A percentile compares a stretch with the other conserved stretches of the same genome.
Conservation (phyloP, 495 filamentous ascomycete species). For the Corynascus novoguineensis region DNA sequence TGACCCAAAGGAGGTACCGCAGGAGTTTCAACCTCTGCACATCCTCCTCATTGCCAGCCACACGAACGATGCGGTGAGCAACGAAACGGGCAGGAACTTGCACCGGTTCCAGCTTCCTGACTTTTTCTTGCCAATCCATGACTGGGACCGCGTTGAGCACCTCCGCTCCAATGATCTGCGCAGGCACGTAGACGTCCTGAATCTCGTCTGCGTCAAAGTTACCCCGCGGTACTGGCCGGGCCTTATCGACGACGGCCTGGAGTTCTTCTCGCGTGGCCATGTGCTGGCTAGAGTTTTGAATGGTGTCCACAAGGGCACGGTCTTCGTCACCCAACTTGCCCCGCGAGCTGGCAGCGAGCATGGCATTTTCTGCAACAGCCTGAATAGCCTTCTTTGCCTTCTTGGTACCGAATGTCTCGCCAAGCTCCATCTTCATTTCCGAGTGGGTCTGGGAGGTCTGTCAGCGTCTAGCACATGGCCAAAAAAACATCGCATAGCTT, state of each 20-base stretch:
- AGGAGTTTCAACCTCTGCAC: constrained; percentile 56
- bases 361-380: constrained; percentile 72
- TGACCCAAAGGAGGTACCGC: constrained; percentile 59
- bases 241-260: constrained; percentile 58
- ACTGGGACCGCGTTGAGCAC: constrained; percentile 57
- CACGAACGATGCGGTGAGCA: constrained; percentile 51
- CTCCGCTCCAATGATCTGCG: constrained; percentile 59
- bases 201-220: constrained; percentile 66
- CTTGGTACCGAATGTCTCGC: constrained; percentile 87
- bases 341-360: constrained; percentile 42
- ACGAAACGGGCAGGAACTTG: constrained; percentile 62
- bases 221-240: constrained; percentile 72
- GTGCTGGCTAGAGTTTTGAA: constrained; percentile 51
- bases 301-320: constrained; percentile 56
- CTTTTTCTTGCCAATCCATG: constrained; percentile 68
- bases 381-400: constrained; percentile 83
- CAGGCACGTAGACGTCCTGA: constrained; percentile 75
- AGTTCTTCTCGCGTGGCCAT: constrained; percentile 59
- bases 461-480: constrained; percentile 19
- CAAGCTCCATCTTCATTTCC: constrained; percentile 63
- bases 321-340: constrained; percentile 50
- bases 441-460: constrained; percentile 45
- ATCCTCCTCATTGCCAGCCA: constrained; percentile 53
- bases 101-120: constrained; percentile 51
- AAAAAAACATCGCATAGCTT: constrained; percentile 14